These are phyloP conservation scores for Ambrosia trifida DNA, from an alignment of 129 eudicot genomes.

Conservation along the genomic window DNA sequence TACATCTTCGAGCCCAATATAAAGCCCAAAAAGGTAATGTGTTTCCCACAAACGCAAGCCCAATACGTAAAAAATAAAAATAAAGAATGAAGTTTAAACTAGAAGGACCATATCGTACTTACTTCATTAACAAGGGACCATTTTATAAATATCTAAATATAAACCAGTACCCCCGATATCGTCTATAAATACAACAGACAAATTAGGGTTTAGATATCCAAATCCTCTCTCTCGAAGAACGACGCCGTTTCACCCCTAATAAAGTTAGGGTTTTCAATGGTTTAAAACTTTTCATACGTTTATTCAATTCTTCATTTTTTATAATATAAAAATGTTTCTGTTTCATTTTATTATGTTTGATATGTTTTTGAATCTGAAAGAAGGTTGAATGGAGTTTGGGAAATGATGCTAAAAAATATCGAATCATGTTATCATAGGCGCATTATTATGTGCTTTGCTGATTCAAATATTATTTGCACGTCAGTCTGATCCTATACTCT, in stretches of 20 bases:
- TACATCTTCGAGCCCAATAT: too few species aligned
- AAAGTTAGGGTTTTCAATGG: background rate
- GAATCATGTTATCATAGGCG: conserved; percentile 20
- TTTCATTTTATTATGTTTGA: too few species aligned
- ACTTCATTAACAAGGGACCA: background rate
- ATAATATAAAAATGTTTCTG: background rate
- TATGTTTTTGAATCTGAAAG: background rate
- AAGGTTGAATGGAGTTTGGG: conserved; percentile 9
- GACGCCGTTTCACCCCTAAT: background rate
- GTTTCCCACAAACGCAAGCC: too few species aligned
- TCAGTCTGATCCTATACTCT: conserved; percentile 31
- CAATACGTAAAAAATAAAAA: too few species aligned
- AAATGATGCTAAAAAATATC: conserved; percentile 37
- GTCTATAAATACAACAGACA: conserved; percentile 12
- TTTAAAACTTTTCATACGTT: background rate
- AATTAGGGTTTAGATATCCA: conserved; percentile 4
- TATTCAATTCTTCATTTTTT: background rate
- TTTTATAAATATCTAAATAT: background rate
- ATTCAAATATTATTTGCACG: conserved; percentile 32
- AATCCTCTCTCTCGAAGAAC: background rate
- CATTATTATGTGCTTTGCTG: conserved; percentile 23
- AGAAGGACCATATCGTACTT: background rate
- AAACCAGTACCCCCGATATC: background rate
- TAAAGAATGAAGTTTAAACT: background rate
- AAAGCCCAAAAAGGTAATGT: too few species aligned